These are phyloP conservation scores for Solanum arcanum DNA, from an alignment of 257 asterid genomes.

Conservation along the genomic window DNA sequence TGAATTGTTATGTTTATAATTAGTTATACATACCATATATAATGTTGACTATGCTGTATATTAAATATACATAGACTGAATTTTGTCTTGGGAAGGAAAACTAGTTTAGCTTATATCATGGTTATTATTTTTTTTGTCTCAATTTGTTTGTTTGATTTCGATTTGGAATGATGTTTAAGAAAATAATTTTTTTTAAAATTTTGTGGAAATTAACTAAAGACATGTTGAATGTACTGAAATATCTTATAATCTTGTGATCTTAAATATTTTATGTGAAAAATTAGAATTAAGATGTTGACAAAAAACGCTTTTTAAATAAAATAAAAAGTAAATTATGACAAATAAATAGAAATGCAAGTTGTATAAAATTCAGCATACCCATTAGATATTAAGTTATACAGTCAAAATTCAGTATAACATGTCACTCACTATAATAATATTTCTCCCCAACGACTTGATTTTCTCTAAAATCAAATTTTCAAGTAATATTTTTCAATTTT, in stretches of 20 bases:
- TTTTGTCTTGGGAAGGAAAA: background rate
- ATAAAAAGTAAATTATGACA: background rate
- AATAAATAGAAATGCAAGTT: background rate
- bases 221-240: background rate
- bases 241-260: background rate
- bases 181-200: no score
- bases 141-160: no score
- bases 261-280: no score
- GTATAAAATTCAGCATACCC: background rate
- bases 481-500: background rate
- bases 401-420: background rate
- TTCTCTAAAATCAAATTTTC: no score
- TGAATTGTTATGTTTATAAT: background rate
- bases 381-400: no score
- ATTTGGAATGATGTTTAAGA: background rate
- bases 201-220: background rate
- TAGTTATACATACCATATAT: background rate
- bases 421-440: background rate
- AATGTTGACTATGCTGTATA: no score
- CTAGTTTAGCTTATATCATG: background rate
- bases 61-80: background rate
- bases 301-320: no score
- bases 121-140: background rate
- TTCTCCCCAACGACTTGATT: background rate
- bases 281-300: background rate